Conservation (phyloP, 345 rosid species). For the Eucalyptus melliodora region DNA sequence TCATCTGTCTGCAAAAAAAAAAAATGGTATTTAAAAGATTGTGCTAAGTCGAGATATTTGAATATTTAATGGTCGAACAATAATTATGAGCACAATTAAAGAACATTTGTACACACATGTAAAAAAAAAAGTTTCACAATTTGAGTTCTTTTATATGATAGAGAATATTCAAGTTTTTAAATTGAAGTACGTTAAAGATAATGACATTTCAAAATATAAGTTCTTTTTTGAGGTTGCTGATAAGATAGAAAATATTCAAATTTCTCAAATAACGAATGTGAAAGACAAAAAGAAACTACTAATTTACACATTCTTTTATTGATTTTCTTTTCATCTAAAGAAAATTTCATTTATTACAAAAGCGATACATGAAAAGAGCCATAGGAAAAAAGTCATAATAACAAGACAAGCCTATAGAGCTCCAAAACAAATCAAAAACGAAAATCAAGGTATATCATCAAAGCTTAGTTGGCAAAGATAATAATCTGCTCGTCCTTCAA, state of each 20-base stretch:
- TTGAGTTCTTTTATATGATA: background rate
- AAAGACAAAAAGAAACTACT: background rate
- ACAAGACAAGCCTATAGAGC: too few relatives aligned
- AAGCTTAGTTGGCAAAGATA: too few relatives aligned
- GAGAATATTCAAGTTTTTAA: background rate
- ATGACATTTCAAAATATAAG: background rate
- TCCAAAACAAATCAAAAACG: too few relatives aligned
- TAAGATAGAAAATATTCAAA: background rate
- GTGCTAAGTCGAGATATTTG: background rate
- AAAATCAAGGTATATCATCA: too few relatives aligned
- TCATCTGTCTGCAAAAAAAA: background rate
- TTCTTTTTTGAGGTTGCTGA: background rate
- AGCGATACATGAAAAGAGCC: too few relatives aligned
- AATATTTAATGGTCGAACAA: background rate
- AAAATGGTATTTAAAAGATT: background rate
- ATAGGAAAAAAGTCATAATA: too few relatives aligned
- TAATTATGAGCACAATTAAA: background rate
- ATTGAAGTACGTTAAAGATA: background rate
- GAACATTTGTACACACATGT: background rate
- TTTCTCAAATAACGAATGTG: background rate
- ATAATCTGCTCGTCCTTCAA: too few relatives aligned
- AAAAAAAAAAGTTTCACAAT: background rate
- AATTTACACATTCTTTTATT: background rate
- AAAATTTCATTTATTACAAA: too few relatives aligned
- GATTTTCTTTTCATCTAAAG: too few relatives aligned